Evolutionary conservation across 257 asterid species (phyloP).

Genomic region (Phtheirospermum japonicum): DNA sequence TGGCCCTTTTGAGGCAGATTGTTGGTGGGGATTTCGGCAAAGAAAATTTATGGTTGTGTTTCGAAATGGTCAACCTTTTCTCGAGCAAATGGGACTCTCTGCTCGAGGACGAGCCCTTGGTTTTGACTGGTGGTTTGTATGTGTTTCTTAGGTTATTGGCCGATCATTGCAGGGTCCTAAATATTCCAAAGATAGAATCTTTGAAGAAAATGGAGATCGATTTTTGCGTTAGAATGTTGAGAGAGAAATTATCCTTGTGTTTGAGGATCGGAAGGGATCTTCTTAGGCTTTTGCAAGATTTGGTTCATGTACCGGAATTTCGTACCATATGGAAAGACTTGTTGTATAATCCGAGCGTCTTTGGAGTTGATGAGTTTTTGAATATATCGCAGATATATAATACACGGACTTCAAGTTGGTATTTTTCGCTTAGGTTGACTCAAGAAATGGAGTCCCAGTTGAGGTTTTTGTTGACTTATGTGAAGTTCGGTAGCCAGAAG

Average conservation of each 20-base stretch:
- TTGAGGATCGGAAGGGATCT: slow-evolving; percentile 78
- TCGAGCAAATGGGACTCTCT: slow-evolving; percentile 50
- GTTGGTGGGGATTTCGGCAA: too few relatives aligned
- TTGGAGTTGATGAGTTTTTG: slow-evolving; percentile 46
- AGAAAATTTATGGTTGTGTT: too few relatives aligned
- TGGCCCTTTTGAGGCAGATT: slow-evolving; percentile 69
- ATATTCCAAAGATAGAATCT: slow-evolving; percentile 40
- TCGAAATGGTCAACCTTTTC: too few relatives aligned
- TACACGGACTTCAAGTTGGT: slow-evolving; percentile 50
- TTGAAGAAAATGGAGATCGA: slow-evolving; percentile 58
- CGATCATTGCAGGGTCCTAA: slow-evolving; percentile 54
- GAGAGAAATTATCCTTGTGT: slow-evolving; percentile 59
- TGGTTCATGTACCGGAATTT: too few relatives aligned
- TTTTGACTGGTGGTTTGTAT: slow-evolving; percentile 58
- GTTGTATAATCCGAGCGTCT: slow-evolving; percentile 46
- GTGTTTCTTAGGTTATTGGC: slow-evolving; percentile 66
- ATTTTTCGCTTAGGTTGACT: slow-evolving; percentile 65
- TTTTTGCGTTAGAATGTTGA: slow-evolving; percentile 55
- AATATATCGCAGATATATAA: slow-evolving; percentile 53
- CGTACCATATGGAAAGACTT: slow-evolving; percentile 68
- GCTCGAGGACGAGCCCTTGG: slow-evolving; percentile 55
- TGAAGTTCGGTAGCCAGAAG: too few relatives aligned
- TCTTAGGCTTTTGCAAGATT: too few relatives aligned
- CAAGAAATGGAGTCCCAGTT: slow-evolving; percentile 89
- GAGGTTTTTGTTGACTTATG: too few relatives aligned